phyloP scores from a whole-genome alignment of 805 yeast genomes.

The Tetrapisispora namnaoensis region DNA sequence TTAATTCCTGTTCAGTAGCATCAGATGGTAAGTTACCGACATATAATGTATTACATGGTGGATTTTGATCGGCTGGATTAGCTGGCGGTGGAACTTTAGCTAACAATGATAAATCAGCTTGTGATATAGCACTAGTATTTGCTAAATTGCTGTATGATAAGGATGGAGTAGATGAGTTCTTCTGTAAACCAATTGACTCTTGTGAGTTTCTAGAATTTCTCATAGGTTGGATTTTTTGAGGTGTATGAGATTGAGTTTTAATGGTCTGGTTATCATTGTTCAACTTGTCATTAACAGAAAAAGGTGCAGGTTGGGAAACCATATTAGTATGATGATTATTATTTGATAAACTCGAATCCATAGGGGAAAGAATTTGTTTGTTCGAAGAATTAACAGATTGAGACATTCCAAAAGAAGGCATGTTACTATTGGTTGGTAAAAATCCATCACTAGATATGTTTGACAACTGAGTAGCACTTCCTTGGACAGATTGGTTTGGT shows the following conservation, averaged over 20 bases:
- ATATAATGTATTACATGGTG: constrained; percentile 94
- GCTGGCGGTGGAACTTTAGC: constrained; percentile 87
- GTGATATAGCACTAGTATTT: constrained; percentile 24
- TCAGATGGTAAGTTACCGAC: constrained; percentile 97
- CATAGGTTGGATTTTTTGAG: constrained; percentile 14
- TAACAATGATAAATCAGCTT: constrained; percentile 56
- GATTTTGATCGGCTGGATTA: constrained; percentile 97
- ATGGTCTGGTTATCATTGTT: background rate
- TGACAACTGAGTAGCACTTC: background rate
- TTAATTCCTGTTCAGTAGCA: constrained; percentile 86
- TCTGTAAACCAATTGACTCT: constrained; percentile 8
- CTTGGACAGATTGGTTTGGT: background rate
- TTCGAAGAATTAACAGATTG: background rate
- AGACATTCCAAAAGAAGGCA: constrained; percentile 1
- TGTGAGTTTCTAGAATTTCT: constrained; percentile 12
- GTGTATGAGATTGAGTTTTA: constrained; percentile 7
- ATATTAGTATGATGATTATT: background rate
- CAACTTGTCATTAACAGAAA: constrained; percentile 4
- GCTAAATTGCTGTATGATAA: constrained; percentile 15
- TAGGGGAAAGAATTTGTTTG: background rate
- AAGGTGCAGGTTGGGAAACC: background rate
- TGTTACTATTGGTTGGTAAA: background rate
- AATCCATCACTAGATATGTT: constrained; percentile 1
- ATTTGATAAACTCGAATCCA: background rate
- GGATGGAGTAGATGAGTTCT: constrained; percentile 25